These are phyloP conservation scores for Pyrrhoderma lamaoense DNA, from an alignment of 1,284 basidiomycete species.

Conservation along the genomic window DNA sequence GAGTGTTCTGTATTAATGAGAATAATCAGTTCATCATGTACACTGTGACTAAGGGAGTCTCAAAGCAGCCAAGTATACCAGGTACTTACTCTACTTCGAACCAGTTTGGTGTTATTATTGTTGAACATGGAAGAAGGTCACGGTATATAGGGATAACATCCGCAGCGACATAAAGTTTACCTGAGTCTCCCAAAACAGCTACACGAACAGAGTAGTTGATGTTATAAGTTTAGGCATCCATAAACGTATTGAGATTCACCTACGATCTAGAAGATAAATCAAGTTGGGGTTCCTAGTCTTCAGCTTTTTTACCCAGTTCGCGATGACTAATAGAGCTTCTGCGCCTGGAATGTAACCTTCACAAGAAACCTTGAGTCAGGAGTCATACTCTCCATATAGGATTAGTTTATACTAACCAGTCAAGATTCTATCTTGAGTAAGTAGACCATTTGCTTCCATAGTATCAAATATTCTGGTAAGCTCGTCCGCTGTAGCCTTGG, in stretches of 20 bases:
- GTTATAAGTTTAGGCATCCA: not conserved
- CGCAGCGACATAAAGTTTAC: slow-evolving; percentile 79
- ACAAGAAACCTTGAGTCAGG: not conserved
- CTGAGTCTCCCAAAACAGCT: slow-evolving; percentile 89
- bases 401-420: slow-evolving; percentile 45
- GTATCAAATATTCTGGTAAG: slow-evolving; percentile 58
- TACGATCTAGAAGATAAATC: slow-evolving; percentile 88
- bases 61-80: not conserved
- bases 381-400: not conserved
- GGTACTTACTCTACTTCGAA: slow-evolving; percentile 88
- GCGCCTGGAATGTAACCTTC: slow-evolving; percentile 85
- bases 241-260: slow-evolving; percentile 27
- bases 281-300: slow-evolving; percentile 50
- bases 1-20: slow-evolving; percentile 45
- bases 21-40: not conserved
- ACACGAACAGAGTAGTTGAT: slow-evolving; percentile 5
- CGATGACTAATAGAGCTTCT: slow-evolving; percentile 66
- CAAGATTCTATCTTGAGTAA: slow-evolving; percentile 57
- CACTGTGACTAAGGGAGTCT: no score
- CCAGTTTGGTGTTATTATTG: slow-evolving; percentile 96
- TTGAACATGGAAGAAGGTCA: slow-evolving; percentile 69
- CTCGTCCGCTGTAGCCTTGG: slow-evolving; percentile 64
- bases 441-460: slow-evolving; percentile 63
- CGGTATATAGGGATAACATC: slow-evolving; percentile 89
- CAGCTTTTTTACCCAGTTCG: slow-evolving; percentile 55